Percentiles rank a stretch among this genome's conserved stretches.
Conservation (phyloP, 306 rosid genomes). For the Phaseolus lunatus region DNA sequence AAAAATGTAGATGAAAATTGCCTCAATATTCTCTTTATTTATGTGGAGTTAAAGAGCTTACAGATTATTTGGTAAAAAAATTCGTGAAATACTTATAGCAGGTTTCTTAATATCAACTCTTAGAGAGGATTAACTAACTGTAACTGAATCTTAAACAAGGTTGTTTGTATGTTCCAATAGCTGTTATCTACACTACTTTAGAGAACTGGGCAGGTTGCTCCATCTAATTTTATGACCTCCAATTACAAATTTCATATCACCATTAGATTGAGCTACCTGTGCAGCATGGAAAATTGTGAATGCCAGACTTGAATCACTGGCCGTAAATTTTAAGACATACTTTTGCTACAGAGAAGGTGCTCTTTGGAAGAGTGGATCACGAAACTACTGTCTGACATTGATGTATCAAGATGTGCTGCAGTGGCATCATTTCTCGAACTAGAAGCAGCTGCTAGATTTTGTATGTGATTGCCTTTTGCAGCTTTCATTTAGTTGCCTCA, state of each 20-base stretch:
- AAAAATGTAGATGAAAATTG: constrained; percentile 10
- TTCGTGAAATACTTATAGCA: constrained; percentile 4
- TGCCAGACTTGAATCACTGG: constrained; percentile 23
- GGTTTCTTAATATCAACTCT: constrained; percentile 10
- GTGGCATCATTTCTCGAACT: constrained; percentile 98
- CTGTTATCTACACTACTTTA: constrained; percentile 22
- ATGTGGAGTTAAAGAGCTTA: background rate
- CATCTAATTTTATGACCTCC: background rate
- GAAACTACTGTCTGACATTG: constrained; percentile 87
- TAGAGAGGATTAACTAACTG: constrained; percentile 28
- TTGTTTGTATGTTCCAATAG: constrained; percentile 35
- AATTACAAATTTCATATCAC: constrained; percentile 11
- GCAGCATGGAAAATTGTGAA: constrained; percentile 31
- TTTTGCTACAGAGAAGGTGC: constrained; percentile 89
- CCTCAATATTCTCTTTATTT: constrained; percentile 3
- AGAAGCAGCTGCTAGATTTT: constrained; percentile 97
- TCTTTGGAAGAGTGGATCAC: constrained; percentile 97
- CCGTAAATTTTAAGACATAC: constrained; percentile 45
- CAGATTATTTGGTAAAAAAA: constrained; percentile 14
- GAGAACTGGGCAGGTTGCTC: constrained; percentile 25
- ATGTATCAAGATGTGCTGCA: constrained; percentile 85
- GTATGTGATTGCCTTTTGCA: constrained; percentile 69
- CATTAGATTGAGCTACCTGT: constrained; percentile 27
- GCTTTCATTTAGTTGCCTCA: constrained; percentile 40
- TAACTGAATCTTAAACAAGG: constrained; percentile 32